Conservation (phyloP, 2,329 filamentous ascomycete genomes). For the Chaetomium strumarium region DNA sequence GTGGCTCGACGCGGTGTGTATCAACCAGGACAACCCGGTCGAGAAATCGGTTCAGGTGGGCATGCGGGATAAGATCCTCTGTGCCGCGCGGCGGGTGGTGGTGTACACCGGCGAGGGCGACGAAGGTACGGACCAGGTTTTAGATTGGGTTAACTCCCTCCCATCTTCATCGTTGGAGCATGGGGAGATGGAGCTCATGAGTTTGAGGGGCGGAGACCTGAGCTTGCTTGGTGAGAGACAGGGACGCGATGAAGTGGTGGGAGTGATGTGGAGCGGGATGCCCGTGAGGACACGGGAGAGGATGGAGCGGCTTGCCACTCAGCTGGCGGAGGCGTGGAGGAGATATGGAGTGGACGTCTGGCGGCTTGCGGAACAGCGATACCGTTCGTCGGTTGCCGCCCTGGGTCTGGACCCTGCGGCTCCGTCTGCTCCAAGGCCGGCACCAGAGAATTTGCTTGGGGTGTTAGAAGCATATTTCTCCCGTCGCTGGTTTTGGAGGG, state of each 20-base stretch:
- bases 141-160: conserved; percentile 7
- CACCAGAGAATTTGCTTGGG: conserved; percentile 1
- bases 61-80: background rate
- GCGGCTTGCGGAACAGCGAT: background rate
- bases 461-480: conserved; percentile 4
- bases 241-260: background rate
- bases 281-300: background rate
- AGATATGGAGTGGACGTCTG: background rate
- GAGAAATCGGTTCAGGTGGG: background rate
- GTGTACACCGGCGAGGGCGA: background rate
- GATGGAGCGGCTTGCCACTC: background rate
- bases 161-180: background rate
- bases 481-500: conserved; percentile 5
- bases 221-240: too few relatives aligned
- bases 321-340: background rate
- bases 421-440: background rate
- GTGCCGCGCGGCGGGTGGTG: conserved; percentile 1
- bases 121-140: background rate
- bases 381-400: background rate
- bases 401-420: background rate
- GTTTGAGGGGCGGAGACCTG: background rate
- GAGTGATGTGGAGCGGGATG: background rate
- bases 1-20: conserved; percentile 1
- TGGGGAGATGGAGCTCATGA: background rate
- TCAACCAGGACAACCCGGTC: background rate